Evolutionary conservation across 2,329 filamentous ascomycete genomes (phyloP).

Genomic region (Venturia asperata): DNA sequence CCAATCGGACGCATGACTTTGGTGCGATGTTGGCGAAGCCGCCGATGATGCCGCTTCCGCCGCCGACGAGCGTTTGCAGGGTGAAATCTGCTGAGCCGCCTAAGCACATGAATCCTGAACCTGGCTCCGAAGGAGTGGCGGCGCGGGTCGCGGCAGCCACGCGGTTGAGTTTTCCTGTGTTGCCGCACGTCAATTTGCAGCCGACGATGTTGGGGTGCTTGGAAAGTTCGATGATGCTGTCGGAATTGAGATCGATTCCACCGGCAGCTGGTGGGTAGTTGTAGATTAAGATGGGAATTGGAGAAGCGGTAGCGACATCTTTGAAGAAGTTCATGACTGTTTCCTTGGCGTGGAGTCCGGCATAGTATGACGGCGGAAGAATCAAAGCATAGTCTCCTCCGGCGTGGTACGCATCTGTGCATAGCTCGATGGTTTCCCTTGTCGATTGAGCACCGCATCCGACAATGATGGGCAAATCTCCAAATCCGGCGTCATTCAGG

Average conservation of each 20-base stretch:
- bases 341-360: constrained; percentile 54
- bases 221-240: constrained; percentile 52
- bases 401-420: constrained; percentile 58
- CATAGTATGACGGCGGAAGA: constrained; percentile 71
- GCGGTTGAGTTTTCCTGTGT: constrained; percentile 60
- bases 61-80: constrained; percentile 61
- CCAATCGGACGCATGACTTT: constrained; percentile 55
- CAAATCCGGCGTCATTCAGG: constrained; percentile 59
- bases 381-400: constrained; percentile 72
- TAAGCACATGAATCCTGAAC: constrained; percentile 59
- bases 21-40: constrained; percentile 66
- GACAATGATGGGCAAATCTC: constrained; percentile 63
- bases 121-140: constrained; percentile 31
- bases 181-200: constrained; percentile 63
- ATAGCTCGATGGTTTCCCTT: constrained; percentile 63
- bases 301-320: constrained; percentile 55
- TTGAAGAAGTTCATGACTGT: constrained; percentile 58
- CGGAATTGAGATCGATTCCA: constrained; percentile 58
- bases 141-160: constrained; percentile 47
- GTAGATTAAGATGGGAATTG: constrained; percentile 61
- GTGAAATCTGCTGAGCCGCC: constrained; percentile 70
- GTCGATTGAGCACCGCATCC: constrained; percentile 69
- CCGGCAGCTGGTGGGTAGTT: constrained; percentile 60
- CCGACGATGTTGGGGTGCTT: constrained; percentile 60
- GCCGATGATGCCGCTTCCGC: constrained; percentile 64